phyloP scores from a whole-genome alignment of 2,329 filamentous ascomycete species.

The Scedosporium minutisporum region DNA sequence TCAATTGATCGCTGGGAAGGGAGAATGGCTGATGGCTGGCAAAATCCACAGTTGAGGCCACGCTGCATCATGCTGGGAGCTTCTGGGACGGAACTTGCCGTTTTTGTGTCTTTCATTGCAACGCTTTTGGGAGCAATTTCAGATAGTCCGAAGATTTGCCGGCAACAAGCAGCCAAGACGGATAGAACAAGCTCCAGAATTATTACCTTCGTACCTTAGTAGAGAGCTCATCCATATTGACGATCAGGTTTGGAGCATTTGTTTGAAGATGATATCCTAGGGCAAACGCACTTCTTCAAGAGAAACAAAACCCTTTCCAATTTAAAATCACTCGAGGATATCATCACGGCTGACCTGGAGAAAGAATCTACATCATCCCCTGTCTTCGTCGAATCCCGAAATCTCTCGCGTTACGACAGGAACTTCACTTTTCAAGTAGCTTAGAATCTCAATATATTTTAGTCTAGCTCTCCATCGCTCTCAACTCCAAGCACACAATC shows the following conservation, averaged over 20 bases:
- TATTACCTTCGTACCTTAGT: no score
- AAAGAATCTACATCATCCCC: no score
- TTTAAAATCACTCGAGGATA: no score
- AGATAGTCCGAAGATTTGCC: background rate
- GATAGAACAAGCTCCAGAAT: no score
- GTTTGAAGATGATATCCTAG: background rate
- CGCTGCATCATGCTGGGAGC: constrained; percentile 2
- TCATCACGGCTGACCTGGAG: no score
- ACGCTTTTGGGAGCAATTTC: background rate
- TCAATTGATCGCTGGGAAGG: background rate
- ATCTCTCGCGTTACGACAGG: background rate
- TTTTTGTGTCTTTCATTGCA: background rate
- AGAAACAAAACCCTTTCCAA: no score
- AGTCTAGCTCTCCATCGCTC: constrained; percentile 1
- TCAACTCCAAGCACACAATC: background rate
- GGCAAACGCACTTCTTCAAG: no score
- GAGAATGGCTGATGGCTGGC: background rate
- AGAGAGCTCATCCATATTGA: background rate
- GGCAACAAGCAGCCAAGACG: no score
- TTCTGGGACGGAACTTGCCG: constrained; percentile 1
- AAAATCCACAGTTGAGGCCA: constrained; percentile 4
- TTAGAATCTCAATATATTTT: background rate
- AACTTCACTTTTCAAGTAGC: background rate
- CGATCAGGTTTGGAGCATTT: background rate
- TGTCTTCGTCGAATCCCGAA: no score